Base-by-base conservation (phyloP, 2,329 filamentous ascomycete genomes). In the Aureobasidium sp. region DNA sequence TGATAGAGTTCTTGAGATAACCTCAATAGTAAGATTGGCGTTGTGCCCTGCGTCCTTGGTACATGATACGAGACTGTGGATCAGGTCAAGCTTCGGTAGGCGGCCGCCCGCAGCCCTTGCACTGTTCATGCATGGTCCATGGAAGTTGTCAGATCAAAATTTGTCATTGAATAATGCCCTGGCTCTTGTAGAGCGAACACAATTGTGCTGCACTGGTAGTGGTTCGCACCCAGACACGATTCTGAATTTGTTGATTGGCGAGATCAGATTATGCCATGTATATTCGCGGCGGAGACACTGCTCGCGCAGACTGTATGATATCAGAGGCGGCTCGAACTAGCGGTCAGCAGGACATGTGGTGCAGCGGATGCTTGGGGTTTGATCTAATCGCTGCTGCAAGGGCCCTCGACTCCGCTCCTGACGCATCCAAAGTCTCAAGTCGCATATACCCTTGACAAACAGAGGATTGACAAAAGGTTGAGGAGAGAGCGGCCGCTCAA, bases 291-390 rank as follows among this genome's bases (percentile, higher is more conserved):
- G 24, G 9, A 36, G 26, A 34, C 8, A 7, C 13, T 3, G 27
- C 5, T 36, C 5, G n/a, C 17, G 29, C 29, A 32, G 43, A 41
- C 53, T 46, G 41, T 9, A 29, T 32, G 41, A 57, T 36, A 29
- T 24, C 53, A 44, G 39, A 27, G 39, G 55, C 55, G 55, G 55
- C 55, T 48, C 41, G 34, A 59, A 47, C 2, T 36, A 37, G 55
- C 55, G 55, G 55, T 59, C 55, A 59, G 55, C 41, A 34, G 55
- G 43, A 48, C 41, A 59, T 37, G 29, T 27, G n/a, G 20, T 48
- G 20, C 55, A 48, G 43, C 39, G 32, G 44, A 47, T 17, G 34
- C 46, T 59, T 59, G 55, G 20, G 32, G 32, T 26, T 59, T 32
- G 41, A 24, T 56, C 39, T 44, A 39, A 57, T 36, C 32, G 20